phyloP scores from a whole-genome alignment of 352 stramenopile species.

The Phytopythium kandeliae region DNA sequence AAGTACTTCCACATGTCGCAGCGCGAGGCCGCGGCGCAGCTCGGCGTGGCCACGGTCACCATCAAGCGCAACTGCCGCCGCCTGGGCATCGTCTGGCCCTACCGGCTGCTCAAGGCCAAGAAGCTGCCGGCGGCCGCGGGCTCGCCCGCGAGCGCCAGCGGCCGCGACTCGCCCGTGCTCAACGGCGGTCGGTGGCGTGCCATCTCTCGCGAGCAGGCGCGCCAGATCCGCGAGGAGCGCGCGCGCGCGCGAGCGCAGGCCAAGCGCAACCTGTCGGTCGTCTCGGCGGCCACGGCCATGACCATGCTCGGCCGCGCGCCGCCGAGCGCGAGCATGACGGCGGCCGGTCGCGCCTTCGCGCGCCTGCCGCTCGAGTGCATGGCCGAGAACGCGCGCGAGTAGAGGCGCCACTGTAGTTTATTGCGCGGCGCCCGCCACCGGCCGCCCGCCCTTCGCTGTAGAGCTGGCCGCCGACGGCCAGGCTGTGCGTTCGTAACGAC shows the following conservation, averaged over 20 bases:
- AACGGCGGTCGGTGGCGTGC: slow-evolving; percentile 15
- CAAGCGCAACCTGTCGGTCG: slow-evolving; percentile 17
- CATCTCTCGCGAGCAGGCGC: slow-evolving; percentile 29
- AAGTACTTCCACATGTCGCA: slow-evolving; percentile 59
- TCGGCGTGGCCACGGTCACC: slow-evolving; percentile 53
- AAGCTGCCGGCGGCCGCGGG: slow-evolving; percentile 21
- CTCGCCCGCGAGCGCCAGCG: not conserved
- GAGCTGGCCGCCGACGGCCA: not conserved
- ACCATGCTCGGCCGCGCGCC: slow-evolving; percentile 10
- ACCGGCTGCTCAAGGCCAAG: slow-evolving; percentile 47
- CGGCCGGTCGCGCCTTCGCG: slow-evolving; percentile 26
- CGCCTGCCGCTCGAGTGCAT: slow-evolving; percentile 19
- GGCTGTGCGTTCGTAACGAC: not conserved
- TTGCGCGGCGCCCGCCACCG: not conserved
- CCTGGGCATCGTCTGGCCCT: slow-evolving; percentile 52
- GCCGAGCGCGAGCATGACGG: slow-evolving; percentile 17
- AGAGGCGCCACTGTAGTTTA: not conserved
- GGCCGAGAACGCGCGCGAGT: slow-evolving; percentile 4
- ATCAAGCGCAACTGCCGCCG: slow-evolving; percentile 59
- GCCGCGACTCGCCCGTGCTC: not conserved
- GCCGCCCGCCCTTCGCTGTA: not conserved
- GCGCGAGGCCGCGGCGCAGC: slow-evolving; percentile 38
- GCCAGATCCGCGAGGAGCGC: slow-evolving; percentile 26
- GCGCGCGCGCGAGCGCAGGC: slow-evolving; percentile 24
- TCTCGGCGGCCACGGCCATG: slow-evolving; percentile 23